These are phyloP conservation scores for Penicillium oxalicum DNA, from an alignment of 2,329 filamentous ascomycete species.

Conservation along the genomic window DNA sequence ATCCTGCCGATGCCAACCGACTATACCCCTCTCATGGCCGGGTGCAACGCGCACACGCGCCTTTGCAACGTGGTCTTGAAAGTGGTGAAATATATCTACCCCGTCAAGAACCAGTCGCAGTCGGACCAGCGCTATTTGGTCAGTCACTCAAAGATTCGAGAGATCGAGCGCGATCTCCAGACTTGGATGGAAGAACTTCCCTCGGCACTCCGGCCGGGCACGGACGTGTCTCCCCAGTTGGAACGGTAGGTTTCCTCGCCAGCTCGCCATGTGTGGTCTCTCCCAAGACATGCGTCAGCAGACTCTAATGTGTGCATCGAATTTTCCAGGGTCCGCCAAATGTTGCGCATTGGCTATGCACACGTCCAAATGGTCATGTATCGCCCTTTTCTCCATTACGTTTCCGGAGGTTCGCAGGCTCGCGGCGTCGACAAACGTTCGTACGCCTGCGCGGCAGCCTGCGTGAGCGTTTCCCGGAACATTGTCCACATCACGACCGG, in stretches of 20 bases:
- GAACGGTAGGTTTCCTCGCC: slow-evolving; percentile 55
- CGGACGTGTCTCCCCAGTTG: slow-evolving; percentile 67
- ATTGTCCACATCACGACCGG: slow-evolving; percentile 60
- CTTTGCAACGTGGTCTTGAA: slow-evolving; percentile 55
- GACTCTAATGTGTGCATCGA: neutral
- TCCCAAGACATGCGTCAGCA: too few species aligned
- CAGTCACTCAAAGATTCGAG: slow-evolving; percentile 58
- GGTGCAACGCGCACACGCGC: slow-evolving; percentile 55
- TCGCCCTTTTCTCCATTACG: slow-evolving; percentile 60
- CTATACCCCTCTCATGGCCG: slow-evolving; percentile 52
- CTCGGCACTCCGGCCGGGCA: slow-evolving; percentile 68
- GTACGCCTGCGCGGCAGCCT: slow-evolving; percentile 60
- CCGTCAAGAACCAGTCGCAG: slow-evolving; percentile 50
- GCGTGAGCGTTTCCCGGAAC: slow-evolving; percentile 60
- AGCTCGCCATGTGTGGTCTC: too few species aligned
- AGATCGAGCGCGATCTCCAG: slow-evolving; percentile 59
- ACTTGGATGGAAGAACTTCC: slow-evolving; percentile 64
- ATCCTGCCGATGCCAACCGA: slow-evolving; percentile 51
- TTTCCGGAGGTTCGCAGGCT: slow-evolving; percentile 47
- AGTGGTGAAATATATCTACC: slow-evolving; percentile 59
- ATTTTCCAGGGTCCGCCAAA: slow-evolving; percentile 44
- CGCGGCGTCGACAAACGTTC: slow-evolving; percentile 55
- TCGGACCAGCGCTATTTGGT: slow-evolving; percentile 54
- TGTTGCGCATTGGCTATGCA: slow-evolving; percentile 58
- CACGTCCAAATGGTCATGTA: slow-evolving; percentile 62